Percentiles rank a stretch among this genome's conserved stretches.
phyloP scores from a whole-genome alignment of 2,329 filamentous ascomycete species.

The Trichoderma aggressivum region DNA sequence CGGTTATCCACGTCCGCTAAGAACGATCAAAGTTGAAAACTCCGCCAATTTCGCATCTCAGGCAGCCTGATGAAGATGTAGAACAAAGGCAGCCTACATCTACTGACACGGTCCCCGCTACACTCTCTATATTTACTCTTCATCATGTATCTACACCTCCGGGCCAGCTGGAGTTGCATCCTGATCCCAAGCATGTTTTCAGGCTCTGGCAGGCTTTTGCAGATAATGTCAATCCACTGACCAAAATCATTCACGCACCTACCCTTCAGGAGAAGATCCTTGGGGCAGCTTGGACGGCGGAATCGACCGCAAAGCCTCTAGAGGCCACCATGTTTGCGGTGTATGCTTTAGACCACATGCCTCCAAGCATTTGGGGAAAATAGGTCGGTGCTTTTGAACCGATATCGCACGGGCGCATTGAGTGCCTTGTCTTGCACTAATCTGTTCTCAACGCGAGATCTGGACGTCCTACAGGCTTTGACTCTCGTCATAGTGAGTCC shows the following conservation, averaged over 20 bases:
- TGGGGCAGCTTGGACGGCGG: constrained; percentile 56
- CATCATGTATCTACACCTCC: background rate
- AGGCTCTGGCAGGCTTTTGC: constrained; percentile 72
- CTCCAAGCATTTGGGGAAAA: constrained; percentile 34
- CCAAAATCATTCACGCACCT: constrained; percentile 70
- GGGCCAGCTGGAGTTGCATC: constrained; percentile 45
- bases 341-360: constrained; percentile 54
- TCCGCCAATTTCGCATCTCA: background rate
- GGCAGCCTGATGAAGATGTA: background rate
- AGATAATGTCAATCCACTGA: constrained; percentile 70
- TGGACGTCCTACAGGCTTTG: constrained; percentile 48
- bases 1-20: background rate
- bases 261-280: constrained; percentile 63
- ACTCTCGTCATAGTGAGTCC: constrained; percentile 52
- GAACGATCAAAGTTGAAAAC: background rate
- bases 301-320: constrained; percentile 54
- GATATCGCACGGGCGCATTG: constrained; percentile 54
- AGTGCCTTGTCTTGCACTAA: constrained; percentile 39
- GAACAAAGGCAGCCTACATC: background rate
- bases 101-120: background rate
- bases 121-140: background rate
- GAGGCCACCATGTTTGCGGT: constrained; percentile 62
- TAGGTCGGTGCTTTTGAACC: constrained; percentile 41
- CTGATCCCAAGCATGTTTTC: constrained; percentile 62
- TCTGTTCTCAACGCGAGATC: background rate